Evolutionary conservation across 2,329 filamentous ascomycete species (phyloP), one percentile per base, ranked within the genome.

Genomic region (Iodosphaeria phyllophila): DNA sequence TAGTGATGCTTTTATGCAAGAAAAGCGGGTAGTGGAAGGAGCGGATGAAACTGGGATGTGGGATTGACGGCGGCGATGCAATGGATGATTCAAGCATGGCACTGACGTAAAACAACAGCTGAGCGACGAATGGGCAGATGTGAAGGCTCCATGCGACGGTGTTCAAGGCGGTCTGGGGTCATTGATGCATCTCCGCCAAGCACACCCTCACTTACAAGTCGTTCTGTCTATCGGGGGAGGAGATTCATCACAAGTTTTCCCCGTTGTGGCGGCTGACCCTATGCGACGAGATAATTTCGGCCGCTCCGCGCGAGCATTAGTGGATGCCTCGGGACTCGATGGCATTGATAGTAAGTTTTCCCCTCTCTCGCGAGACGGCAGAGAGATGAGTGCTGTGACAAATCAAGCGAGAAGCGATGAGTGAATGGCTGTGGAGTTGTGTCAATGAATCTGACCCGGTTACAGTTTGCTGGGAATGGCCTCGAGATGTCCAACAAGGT

Each of bases 401-500:
- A n/a, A n/a, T n/a, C n/a, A n/a, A n/a, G n/a, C n/a, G n/a, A n/a
- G n/a, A n/a, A n/a, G n/a, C n/a, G n/a, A n/a, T n/a, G n/a, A n/a
- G n/a, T n/a, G n/a, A n/a, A 19, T 10, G 8, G 8, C 10, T 19
- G 8, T 19, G 20, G 22, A 28, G 7, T 18, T 21, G 16, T 20
- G 18, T 8, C 8, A 19, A 24, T 16, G 13, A 17, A 16, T 9
- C 21, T 8, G 25, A 6, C 14, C 31, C n/a, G n/a, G n/a, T n/a
- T 18, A 18, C 30, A 86, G 78, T 89, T 43, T 73, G 77, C 39
- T 89, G 79, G 79, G 72, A 82, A 43, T 76, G 80, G 37, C 78
- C 79, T 3, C 60, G 60, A 27, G 59, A 75, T 41, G 43, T 56
- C 2, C 55, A 68, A 26, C 66, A 84, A 47, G 77, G 76, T 13